These are phyloP conservation scores for Dimocarpus longan DNA, from an alignment of 345 rosid genomes.

Conservation along the genomic window DNA sequence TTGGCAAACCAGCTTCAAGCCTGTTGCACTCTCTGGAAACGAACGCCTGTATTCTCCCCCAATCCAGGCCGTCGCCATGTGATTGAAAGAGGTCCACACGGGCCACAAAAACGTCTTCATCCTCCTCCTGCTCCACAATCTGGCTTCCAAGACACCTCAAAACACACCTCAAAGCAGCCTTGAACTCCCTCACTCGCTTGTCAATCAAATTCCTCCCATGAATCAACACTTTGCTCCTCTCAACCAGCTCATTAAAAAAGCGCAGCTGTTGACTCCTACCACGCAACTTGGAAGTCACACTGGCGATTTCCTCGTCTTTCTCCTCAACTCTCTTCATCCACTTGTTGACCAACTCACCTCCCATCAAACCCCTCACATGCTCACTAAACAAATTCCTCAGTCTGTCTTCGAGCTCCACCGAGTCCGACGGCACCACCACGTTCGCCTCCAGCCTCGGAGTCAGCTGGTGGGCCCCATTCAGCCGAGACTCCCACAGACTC, in stretches of 20 bases:
- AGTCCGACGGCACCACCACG: constrained; percentile 42
- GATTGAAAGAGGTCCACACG: constrained; percentile 41
- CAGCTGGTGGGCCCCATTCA: constrained; percentile 34
- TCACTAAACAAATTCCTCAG: constrained; percentile 41
- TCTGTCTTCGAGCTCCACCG: constrained; percentile 39
- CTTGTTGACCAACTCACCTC: constrained; percentile 45
- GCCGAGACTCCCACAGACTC: constrained; percentile 47
- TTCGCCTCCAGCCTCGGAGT: constrained; percentile 36
- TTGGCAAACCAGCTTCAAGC: constrained; percentile 75
- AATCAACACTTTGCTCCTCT: constrained; percentile 31
- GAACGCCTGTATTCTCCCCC: constrained; percentile 55
- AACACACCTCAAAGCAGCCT: constrained; percentile 52
- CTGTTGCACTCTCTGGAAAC: constrained; percentile 72
- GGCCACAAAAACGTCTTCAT: constrained; percentile 13
- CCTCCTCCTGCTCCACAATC: neutral
- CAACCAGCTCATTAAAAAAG: constrained; percentile 15
- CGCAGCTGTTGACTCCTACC: neutral
- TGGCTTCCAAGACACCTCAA: constrained; percentile 42
- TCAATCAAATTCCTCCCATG: constrained; percentile 41
- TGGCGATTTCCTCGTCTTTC: constrained; percentile 31
- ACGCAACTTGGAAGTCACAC: neutral
- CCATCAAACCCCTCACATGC: constrained; percentile 39
- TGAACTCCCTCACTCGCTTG: constrained; percentile 59
- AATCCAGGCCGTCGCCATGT: constrained; percentile 38
- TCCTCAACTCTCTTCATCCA: constrained; percentile 35